These are phyloP conservation scores for Calocera cornea DNA, from an alignment of 768 basidiomycete genomes.

Conservation along the genomic window DNA sequence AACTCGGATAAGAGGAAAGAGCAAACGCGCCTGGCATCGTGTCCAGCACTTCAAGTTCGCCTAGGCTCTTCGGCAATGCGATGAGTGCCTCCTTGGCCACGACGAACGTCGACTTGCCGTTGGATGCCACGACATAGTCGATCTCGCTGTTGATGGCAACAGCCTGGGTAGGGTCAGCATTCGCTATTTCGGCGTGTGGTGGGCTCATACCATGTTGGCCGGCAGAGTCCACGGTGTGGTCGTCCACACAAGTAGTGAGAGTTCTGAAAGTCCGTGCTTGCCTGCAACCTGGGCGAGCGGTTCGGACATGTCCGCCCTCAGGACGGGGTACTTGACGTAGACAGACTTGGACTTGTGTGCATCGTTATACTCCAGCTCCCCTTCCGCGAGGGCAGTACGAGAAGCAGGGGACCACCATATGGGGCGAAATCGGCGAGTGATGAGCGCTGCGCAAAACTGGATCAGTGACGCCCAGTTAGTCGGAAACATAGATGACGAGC, in stretches of 20 bases:
- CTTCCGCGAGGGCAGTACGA: conserved; percentile 84
- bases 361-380: conserved; percentile 82
- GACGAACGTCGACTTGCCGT: conserved; percentile 21
- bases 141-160: conserved; percentile 72
- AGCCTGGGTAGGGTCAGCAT: conserved; percentile 38
- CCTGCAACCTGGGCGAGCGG: conserved; percentile 13
- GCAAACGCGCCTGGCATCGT: conserved; percentile 14
- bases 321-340: conserved; percentile 68
- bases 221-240: conserved; percentile 96
- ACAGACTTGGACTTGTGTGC: conserved; percentile 78
- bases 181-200: neutral
- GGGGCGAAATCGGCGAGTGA: conserved; percentile 76
- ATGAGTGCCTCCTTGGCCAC: conserved; percentile 27
- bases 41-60: conserved; percentile 5
- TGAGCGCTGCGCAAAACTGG: conserved; percentile 41
- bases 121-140: conserved; percentile 43
- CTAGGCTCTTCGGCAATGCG: conserved; percentile 15
- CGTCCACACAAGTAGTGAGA: conserved; percentile 73
- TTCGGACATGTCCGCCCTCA: conserved; percentile 17
- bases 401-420: conserved; percentile 94
- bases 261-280: neutral
- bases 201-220: conserved; percentile 68
- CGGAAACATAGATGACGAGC: conserved; percentile 5
- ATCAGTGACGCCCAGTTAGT: neutral
- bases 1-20: neutral